Base-by-base conservation (phyloP, 2,329 filamentous ascomycete genomes). In the Verticillium klebahnii region DNA sequence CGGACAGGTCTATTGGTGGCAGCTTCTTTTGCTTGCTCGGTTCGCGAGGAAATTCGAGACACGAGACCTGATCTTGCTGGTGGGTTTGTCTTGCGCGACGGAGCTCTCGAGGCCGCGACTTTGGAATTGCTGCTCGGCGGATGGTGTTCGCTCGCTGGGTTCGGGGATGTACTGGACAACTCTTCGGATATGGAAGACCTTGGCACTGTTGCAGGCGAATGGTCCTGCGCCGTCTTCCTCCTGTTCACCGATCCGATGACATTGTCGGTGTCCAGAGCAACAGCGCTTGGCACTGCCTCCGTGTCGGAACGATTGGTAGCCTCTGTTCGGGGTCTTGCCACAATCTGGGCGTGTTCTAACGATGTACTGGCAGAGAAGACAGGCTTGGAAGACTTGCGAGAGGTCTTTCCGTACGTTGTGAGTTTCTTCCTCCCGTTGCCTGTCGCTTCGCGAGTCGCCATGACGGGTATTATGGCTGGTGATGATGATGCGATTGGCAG, bases 361-460 rank as follows among this genome's bases (percentile, higher is more conserved):
- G 45, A 9, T 50, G 45, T 23, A n/a, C 45, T 25, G 9, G 23
- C 9, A 19, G 45, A 50, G 19, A 56, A 56, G 2, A 32, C 25
- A 19, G 25, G 54, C 14, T 56, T 56, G 12, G 54, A 56, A 59
- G 61, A 31, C 63, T 66, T 66, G 32, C 61, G 60, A 25, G 64
- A 62, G 15, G 64, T 65, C 54, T 65, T 66, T 54, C 63, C 64
- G 17, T 66, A 65, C 4, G 64, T 65, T n/a, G 61, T 62, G 15
- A 62, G 56, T 39, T 63, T 66, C 37, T 63, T 64, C 15, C 59
- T 63, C 34, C 57, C 61, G 40, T 57, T 60, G 31, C 37, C 59
- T 12, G 59, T 59, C 45, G 60, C 62, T 9, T 65, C 64, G 57
- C 58, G 61, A 19, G 62, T 56, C 14, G 64, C 62, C 64, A 65